Evolutionary conservation across 148 eudicot genomes (phyloP), one percentile per base, ranked within the genome.

Genomic region (Beta vulgaris): DNA sequence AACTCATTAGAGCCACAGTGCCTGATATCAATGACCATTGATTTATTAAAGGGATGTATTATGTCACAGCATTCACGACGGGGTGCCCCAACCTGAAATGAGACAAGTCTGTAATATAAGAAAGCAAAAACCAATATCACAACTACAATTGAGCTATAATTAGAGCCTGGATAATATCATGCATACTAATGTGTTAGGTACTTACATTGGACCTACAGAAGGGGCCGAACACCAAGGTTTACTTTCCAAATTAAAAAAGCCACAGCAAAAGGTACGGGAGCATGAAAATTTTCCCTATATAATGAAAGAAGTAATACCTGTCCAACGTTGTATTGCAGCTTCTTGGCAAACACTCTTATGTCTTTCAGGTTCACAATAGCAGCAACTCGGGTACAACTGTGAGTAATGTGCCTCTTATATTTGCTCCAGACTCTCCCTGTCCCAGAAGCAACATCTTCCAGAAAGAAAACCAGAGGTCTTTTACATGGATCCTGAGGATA

Each of bases 31-130:
- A 92, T 72, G 15, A 51, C 78, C 88, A 90, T 84, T 32, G 81
- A 83, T 69, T 78, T 77, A 68, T 48, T 72, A 65, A 78, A 77
- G 71, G 89, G 83, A 35, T 82, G 82, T 76, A 74, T 57, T 70
- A 88, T 83, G 77, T 90, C 88, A 82, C 97, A 92, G 81, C 97
- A 92, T 28, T 88, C 85, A 42, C 97, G 93, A 72, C 97, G 91
- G 15, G 84, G 90, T 54, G 82, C 77, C 83, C 77, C 76, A 63
- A 80, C 78, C 90, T 86, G 83, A 66, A 72, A 48, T 13, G 2
- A 46, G 29, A 66, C 3, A 46, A 53, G 49, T 25, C 42, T 29
- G 64, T 29, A 39, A 12, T 26, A 46, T 36, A 64, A 28, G 39
- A 39, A 49, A 72, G 29, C 36, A 53, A 25, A 51, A 7, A n/a